Base-by-base conservation (phyloP, 176 grass and related monocot genomes). In the Puccinellia tenuiflora region DNA sequence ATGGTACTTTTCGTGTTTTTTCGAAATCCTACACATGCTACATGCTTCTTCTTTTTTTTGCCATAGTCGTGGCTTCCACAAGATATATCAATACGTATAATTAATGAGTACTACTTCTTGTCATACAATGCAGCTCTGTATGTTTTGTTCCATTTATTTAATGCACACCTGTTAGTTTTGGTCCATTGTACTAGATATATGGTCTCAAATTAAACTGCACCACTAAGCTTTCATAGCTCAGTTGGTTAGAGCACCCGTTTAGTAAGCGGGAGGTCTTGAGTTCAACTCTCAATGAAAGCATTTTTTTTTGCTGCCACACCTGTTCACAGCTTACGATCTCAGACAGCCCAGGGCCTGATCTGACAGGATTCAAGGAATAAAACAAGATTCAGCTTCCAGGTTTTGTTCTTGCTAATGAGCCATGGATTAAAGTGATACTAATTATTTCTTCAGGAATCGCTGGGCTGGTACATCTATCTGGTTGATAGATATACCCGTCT, bases 221-320 rank as follows among this genome's bases (percentile, higher is more conserved):
- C 33, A 60, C 1, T 4, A 15, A 70, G 68, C 24, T 72, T 72
- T 72, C 68, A 29, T 47, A 73, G 69, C 69, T 73, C 69, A 73
- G 42, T 73, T 73, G 42, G 69, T 73, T 73, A 73, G 69, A 73
- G 43, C 69, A 73, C 69, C 69, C 25, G 69, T 73, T 73, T 73
- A 73, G 69, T 73, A 73, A 73, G 69, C 69, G 69, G 69, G 69
- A 73, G 69, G 69, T 73, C 69, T 73, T 73, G 69, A 73, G 69
- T 73, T 73, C 69, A 48, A 73, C 69, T 73, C 69, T 73, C 69
- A 73, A 73, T 48, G 69, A 73, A 73, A 73, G 69, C 69, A 73
- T 29, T n/a, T 4, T 5, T n/a, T 7, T 14, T 7, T 25, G 0
- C 5, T 25, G 21, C 10, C 5, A 24, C 2, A 71, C 9, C 39